Conservation (phyloP, 2,329 filamentous ascomycete genomes). For the Phialophora verrucosa region DNA sequence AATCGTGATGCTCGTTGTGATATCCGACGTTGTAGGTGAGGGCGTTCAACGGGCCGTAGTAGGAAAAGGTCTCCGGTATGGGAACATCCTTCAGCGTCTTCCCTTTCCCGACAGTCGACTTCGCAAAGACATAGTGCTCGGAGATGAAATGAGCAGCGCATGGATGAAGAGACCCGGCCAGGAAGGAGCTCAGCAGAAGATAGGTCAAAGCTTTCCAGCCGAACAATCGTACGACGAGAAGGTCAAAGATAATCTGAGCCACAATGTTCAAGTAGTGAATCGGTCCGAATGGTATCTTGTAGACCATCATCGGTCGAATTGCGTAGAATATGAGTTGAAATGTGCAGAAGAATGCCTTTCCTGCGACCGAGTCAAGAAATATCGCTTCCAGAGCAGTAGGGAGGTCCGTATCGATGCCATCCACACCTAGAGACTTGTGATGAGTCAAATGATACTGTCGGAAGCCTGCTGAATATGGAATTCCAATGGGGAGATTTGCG, state of each 20-base stretch:
- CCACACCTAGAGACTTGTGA: conserved; percentile 96
- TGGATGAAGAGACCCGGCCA: conserved; percentile 91
- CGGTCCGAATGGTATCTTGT: conserved; percentile 82
- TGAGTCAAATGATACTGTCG: conserved; percentile 97
- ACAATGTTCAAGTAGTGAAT: conserved; percentile 83
- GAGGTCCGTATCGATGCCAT: conserved; percentile 93
- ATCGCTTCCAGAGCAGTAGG: conserved; percentile 89
- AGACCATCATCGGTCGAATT: conserved; percentile 91
- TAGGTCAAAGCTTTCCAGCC: conserved; percentile 75
- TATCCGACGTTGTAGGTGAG: conserved; percentile 96
- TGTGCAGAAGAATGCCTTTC: conserved; percentile 98
- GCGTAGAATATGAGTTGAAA: conserved; percentile 99
- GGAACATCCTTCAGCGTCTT: conserved; percentile 48
- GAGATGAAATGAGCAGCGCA: conserved; percentile 98
- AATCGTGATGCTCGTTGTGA: conserved; percentile 99
- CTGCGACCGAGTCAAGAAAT: conserved; percentile 88
- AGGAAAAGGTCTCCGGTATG: conserved; percentile 93
- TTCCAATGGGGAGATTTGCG: conserved; percentile 92
- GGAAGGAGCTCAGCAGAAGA: conserved; percentile 85
- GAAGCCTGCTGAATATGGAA: conserved; percentile 96
- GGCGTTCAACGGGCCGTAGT: conserved; percentile 91
- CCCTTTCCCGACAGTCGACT: conserved; percentile 51
- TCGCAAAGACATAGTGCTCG: conserved; percentile 81
- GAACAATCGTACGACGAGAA: conserved; percentile 65
- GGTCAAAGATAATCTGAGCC: conserved; percentile 79